Evolutionary conservation across 2,329 filamentous ascomycete genomes (phyloP).

Genomic region (Ilyonectria mors-panacis): DNA sequence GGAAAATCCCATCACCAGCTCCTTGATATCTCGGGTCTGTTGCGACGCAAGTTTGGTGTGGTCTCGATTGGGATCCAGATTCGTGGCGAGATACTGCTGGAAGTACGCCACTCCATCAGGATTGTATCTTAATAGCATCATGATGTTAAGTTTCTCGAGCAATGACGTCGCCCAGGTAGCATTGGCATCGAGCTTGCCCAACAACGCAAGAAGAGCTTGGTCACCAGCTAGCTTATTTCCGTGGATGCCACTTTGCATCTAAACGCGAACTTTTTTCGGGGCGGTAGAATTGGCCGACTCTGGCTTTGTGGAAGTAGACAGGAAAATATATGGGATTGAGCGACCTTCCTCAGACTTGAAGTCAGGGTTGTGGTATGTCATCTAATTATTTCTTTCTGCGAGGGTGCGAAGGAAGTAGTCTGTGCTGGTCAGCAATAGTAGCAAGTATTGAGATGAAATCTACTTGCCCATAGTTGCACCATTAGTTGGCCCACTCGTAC

Average conservation of each 20-base stretch:
- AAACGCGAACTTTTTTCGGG: slow-evolving; percentile 45
- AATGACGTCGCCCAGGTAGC: slow-evolving; percentile 44
- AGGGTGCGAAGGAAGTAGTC: slow-evolving; percentile 44
- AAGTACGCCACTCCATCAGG: slow-evolving; percentile 49
- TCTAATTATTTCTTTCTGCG: slow-evolving; percentile 41
- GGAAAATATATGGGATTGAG: slow-evolving; percentile 40
- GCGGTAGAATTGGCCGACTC: slow-evolving; percentile 31
- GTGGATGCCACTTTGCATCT: slow-evolving; percentile 48
- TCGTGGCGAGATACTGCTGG: slow-evolving; percentile 46
- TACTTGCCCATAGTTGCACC: slow-evolving; percentile 35
- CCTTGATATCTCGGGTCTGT: slow-evolving; percentile 47
- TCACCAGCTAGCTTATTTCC: slow-evolving; percentile 50
- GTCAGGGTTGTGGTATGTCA: slow-evolving; percentile 41
- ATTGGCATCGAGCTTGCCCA: slow-evolving; percentile 49
- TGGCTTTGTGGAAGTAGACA: slow-evolving; percentile 30
- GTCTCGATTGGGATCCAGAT: slow-evolving; percentile 49
- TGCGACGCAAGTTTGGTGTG: slow-evolving; percentile 46
- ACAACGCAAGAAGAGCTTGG: slow-evolving; percentile 44
- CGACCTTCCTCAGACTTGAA: slow-evolving; percentile 45
- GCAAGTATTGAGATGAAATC: rapidly evolving
- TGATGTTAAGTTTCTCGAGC: slow-evolving; percentile 47
- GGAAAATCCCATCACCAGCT: slow-evolving; percentile 38
- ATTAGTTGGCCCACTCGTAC: slow-evolving; percentile 48
- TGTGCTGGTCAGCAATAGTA: slow-evolving; percentile 13
- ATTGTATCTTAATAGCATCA: slow-evolving; percentile 49